phyloP scores from a whole-genome alignment of 2,329 filamentous ascomycete species.

The Aspergillus thermomutatus region DNA sequence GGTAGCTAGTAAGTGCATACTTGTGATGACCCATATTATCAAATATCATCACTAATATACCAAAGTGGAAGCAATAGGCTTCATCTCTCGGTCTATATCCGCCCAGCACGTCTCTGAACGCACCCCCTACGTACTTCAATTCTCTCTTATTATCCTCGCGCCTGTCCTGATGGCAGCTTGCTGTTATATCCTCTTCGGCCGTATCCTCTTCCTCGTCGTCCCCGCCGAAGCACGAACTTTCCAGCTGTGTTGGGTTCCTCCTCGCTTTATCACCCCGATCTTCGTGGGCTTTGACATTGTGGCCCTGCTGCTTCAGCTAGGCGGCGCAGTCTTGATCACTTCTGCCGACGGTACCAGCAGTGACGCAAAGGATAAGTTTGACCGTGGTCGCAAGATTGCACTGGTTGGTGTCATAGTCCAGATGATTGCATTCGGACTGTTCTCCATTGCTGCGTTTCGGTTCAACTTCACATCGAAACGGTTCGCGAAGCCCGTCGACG shows the following conservation, averaged over 20 bases:
- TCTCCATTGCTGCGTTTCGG: slow-evolving; percentile 44
- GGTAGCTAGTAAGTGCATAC: slow-evolving; percentile 23
- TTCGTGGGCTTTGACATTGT: slow-evolving; percentile 43
- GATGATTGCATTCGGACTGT: slow-evolving; percentile 47
- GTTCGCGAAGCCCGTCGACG: slow-evolving; percentile 29
- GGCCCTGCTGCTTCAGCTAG: slow-evolving; percentile 37
- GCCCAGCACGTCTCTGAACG: slow-evolving; percentile 21
- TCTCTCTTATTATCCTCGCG: slow-evolving; percentile 37
- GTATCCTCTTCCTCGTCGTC: slow-evolving; percentile 40
- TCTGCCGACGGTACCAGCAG: slow-evolving; percentile 22
- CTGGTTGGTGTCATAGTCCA: slow-evolving; percentile 43
- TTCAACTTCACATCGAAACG: slow-evolving; percentile 47
- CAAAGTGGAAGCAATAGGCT: slow-evolving; percentile 41
- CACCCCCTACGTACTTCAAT: slow-evolving; percentile 34
- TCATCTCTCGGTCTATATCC: slow-evolving; percentile 31
- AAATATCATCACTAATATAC: not conserved
- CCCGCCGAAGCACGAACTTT: slow-evolving; percentile 30
- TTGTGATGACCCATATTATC: not conserved
- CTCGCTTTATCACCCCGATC: slow-evolving; percentile 37
- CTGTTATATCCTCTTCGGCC: slow-evolving; percentile 40
- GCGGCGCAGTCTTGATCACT: slow-evolving; percentile 41
- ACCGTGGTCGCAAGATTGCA: slow-evolving; percentile 39
- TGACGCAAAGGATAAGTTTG: slow-evolving; percentile 26
- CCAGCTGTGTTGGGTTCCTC: slow-evolving; percentile 35
- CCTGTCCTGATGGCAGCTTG: slow-evolving; percentile 41